These are phyloP conservation scores for Curvularia sp. DNA, from an alignment of 2,329 filamentous ascomycete genomes.

Conservation along the genomic window DNA sequence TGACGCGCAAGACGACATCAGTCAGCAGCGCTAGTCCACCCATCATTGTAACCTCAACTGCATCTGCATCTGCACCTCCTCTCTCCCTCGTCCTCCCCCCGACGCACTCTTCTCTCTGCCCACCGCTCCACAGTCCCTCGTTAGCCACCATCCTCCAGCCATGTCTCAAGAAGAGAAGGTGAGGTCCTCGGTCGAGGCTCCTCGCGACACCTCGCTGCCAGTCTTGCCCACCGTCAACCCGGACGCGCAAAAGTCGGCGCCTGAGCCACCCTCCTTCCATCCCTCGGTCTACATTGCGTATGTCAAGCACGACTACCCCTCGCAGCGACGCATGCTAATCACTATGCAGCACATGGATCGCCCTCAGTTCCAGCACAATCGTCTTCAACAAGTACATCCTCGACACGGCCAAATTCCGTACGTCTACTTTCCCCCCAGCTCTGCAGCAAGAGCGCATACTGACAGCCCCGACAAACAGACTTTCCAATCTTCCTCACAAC, in stretches of 20 bases:
- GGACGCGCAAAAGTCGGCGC: conserved; percentile 70
- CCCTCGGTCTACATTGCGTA: conserved; percentile 84
- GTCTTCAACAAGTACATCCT: conserved; percentile 99
- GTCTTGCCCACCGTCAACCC: conserved; percentile 84
- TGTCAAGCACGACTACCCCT: conserved; percentile 54
- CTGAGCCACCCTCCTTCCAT: conserved; percentile 70
- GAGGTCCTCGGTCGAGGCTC: conserved; percentile 79
- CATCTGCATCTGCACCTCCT: conserved; percentile 6
- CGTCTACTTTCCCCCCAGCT: conserved; percentile 50
- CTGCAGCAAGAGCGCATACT: conserved; percentile 28
- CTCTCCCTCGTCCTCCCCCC: conserved; percentile 10
- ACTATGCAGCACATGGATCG: conserved; percentile 79
- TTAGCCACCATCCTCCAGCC: conserved; percentile 31
- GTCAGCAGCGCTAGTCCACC: conserved; percentile 32
- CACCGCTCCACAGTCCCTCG: conserved; percentile 30
- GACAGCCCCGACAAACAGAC: conserved; percentile 36
- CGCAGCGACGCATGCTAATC: conserved; percentile 28
- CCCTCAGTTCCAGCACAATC: conserved; percentile 91
- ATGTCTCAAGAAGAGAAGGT: conserved; percentile 77
- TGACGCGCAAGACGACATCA: conserved; percentile 19
- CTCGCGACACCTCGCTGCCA: conserved; percentile 65
- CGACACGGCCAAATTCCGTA: conserved; percentile 82
- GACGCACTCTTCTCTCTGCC: conserved; percentile 10
- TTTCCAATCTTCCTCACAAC: conserved; percentile 75
- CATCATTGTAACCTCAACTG: conserved; percentile 4